Base-by-base conservation (phyloP, 2,329 filamentous ascomycete genomes). In the Neonectria coccinea region DNA sequence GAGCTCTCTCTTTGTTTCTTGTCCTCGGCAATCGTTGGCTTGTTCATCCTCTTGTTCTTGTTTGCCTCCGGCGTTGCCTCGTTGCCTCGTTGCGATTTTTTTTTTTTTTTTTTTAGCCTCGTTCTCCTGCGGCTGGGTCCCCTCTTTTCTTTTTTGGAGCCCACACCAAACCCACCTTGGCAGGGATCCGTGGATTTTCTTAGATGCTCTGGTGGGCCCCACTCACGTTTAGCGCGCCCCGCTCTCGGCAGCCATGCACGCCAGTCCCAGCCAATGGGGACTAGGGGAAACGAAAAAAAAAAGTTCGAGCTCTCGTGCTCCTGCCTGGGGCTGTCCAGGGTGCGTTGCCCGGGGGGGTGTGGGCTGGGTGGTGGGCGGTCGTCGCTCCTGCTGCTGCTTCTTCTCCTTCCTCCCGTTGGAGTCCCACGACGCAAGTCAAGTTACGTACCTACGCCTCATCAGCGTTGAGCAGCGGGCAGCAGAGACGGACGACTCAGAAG, bases 241-340 rank as follows among this genome's bases (percentile, higher is more conserved):
- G 76, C 77, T 72, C 70, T 42, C 71, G 75, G 75, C 73, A 79
- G 68, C 74, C 77, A 75, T 74, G 78, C 72, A 74, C 64, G 65
- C 67, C 70, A 75, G 67, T 62, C 67, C 69, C 67, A 69, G 60
- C 78, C 78, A 80, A 80, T 79, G 63, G 71, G 67, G 68, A 61
- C 59, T 54, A 48, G 59, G 66, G 73, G 70, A 74, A 75, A 74
- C 69, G 71, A 73, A 74, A 77, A 78, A 77, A 73, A 79, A 79
- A 79, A 76, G 72, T 77, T 72, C 74, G 60, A 78, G 76, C 76
- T 78, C 75, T 78, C 69, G 75, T 77, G 76, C 75, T 72, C 68
- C 68, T 68, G 45, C 58, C 44, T 67, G 55, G 54, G 51, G 55
- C 58, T 70, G 66, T 70, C 69, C n/a, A 18, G 59, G 48, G 47